Conservation (phyloP, 169 alveolate genomes). For the Babesia bovis region DNA sequence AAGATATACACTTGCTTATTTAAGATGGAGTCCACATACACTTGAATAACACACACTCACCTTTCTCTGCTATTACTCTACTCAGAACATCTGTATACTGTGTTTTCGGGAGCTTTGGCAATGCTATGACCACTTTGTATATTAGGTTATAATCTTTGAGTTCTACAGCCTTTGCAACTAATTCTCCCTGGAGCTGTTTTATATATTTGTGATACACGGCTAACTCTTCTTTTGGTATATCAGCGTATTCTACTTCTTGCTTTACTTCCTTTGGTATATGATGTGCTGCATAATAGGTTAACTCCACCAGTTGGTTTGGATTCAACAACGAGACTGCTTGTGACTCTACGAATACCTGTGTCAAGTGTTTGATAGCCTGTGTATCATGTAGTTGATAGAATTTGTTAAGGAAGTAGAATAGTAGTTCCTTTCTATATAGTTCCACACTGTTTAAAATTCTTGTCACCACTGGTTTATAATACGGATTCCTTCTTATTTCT, state of each 20-base stretch:
- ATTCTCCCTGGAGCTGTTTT: conserved; percentile 10
- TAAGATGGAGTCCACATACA: too few relatives aligned
- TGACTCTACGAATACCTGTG: conserved; percentile 20
- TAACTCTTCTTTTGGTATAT: not conserved
- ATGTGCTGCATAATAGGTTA: conserved; percentile 48
- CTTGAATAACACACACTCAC: too few relatives aligned
- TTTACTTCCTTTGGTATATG: conserved; percentile 34
- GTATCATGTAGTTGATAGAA: conserved; percentile 58
- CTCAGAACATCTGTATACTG: conserved; percentile 7
- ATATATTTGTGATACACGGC: conserved; percentile 13
- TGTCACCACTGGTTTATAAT: conserved; percentile 32
- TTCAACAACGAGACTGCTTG: conserved; percentile 18
- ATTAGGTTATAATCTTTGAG: conserved; percentile 33
- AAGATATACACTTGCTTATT: too few relatives aligned
- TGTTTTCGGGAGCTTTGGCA: conserved; percentile 39
- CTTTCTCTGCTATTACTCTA: too few relatives aligned
- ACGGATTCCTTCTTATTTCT: conserved; percentile 29
- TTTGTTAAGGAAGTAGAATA: conserved; percentile 38
- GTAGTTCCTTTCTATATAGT: conserved; percentile 37
- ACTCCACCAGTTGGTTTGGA: conserved; percentile 33
- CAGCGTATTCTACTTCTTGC: not conserved
- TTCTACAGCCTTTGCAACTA: conserved; percentile 7
- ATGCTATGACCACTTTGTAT: conserved; percentile 28
- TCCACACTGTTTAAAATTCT: conserved; percentile 30
- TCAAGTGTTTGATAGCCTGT: conserved; percentile 25